Percentiles rank a stretch among this genome's conserved stretches.
These are phyloP conservation scores for Fraxinus baroniana DNA, from an alignment of 305 asterid species.

Conservation along the genomic window DNA sequence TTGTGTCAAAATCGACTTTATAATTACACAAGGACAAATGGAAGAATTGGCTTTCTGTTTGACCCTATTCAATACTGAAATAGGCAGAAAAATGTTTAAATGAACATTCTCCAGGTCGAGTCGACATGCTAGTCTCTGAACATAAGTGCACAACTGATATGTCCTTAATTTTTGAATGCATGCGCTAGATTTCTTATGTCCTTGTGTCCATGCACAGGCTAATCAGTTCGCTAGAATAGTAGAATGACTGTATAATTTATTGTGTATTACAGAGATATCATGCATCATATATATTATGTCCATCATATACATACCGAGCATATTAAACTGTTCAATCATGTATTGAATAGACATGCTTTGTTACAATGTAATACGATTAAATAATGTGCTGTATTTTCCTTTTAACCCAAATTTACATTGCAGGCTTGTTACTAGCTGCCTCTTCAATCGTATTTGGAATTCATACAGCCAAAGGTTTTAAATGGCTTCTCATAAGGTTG, in stretches of 20 bases:
- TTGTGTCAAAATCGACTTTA: neutral
- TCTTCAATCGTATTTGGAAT: constrained; percentile 68
- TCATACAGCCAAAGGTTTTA: constrained; percentile 67
- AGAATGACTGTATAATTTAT: neutral
- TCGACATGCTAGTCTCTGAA: neutral
- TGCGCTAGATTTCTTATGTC: neutral
- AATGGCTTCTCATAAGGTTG: constrained; percentile 38
- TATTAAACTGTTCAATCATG: neutral
- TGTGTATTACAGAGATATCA: neutral
- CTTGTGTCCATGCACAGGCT: neutral
- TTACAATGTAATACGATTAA: neutral
- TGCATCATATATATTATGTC: neutral
- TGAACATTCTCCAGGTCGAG: neutral
- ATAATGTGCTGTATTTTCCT: neutral
- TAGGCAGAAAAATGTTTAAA: neutral
- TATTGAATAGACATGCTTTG: neutral
- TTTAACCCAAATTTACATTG: neutral
- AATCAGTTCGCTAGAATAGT: neutral
- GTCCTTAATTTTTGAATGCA: neutral
- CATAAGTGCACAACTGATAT: neutral
- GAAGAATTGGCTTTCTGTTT: neutral
- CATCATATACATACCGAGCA: neutral
- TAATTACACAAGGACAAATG: neutral
- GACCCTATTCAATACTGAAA: neutral
- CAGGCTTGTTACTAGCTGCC: constrained; percentile 69